Base-by-base conservation (phyloP, 768 basidiomycete species). In the Russula emetica region DNA sequence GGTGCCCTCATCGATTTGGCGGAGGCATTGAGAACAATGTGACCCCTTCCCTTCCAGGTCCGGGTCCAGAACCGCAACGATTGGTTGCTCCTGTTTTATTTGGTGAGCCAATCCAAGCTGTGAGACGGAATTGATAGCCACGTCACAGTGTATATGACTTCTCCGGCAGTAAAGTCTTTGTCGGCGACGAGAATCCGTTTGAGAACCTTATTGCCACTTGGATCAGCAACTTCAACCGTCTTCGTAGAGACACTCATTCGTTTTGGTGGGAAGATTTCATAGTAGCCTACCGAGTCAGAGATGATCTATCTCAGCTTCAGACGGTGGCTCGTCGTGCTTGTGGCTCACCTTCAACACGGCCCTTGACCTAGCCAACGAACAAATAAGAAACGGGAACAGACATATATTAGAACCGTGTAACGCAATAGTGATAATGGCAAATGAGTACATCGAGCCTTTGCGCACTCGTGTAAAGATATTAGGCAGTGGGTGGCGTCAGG, bases 21-120 rank as follows among this genome's bases (percentile, higher is more conserved):
- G 82, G 68, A 93, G 77, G 71, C 91, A 94, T 67, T 89, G 84
- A 20, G 83, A 80, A 71, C 91, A 94, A 67, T 92, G 78, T 3
- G 83, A 82, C 24, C 86, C 86, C 56, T 82, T 81, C 42, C 78
- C 77, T 74, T 88, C 82, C 22, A 94, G 77, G 69, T 93, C 92
- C 0, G 76, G 70, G 69, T 93, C 92, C 24, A 94, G 82, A 32
- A 78, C 84, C 13, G 87, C 76, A 44, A 89, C 84, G 22, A 91
- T 78, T 8, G 91, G 87, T 66, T 80, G 76, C 78, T 94, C 91
- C 91, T 94, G 68, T 53, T 14, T n/a, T 28, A 38, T 38, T 60
- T 32, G 55, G 52, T 14, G 18, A 40, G 36, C 36, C 60, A 16
- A 63, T 9, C 6, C 42, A 30, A 45, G 7, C 22, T 2, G 24